These are phyloP conservation scores for Asclepias syriaca DNA, from an alignment of 257 asterid genomes.

Conservation along the genomic window DNA sequence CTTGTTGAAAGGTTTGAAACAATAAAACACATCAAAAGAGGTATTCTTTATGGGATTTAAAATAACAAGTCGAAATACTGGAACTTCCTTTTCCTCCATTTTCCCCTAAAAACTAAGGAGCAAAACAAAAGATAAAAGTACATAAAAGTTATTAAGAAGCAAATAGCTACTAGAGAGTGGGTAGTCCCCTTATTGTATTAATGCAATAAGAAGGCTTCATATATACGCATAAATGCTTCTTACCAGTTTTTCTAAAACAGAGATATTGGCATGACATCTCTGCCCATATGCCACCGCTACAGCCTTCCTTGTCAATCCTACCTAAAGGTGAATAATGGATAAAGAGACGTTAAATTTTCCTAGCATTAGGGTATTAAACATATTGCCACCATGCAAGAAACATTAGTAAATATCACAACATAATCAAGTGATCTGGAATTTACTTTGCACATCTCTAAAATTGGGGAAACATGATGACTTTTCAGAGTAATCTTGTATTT, in stretches of 20 bases:
- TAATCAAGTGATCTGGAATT: constrained; percentile 8
- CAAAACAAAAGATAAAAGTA: neutral
- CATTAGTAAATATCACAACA: neutral
- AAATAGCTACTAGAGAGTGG: neutral
- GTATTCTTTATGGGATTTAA: neutral
- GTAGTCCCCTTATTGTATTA: neutral
- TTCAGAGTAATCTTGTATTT: constrained; percentile 62
- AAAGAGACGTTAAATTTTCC: neutral
- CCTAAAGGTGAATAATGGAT: constrained; percentile 37
- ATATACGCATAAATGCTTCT: neutral
- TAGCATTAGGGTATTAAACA: neutral
- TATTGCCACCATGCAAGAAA: neutral
- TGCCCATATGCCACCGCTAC: constrained; percentile 80
- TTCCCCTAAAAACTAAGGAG: neutral
- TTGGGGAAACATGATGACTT: constrained; percentile 80
- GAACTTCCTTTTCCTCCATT: too few relatives aligned
- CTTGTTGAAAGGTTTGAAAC: neutral
- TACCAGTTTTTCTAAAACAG: constrained; percentile 82
- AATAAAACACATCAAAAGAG: neutral
- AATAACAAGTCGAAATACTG: neutral
- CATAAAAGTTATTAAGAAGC: neutral
- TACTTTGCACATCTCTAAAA: constrained; percentile 89
- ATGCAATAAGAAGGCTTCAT: neutral
- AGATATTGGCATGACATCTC: constrained; percentile 73
- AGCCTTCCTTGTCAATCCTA: constrained; percentile 82